A percentile compares a stretch with the other conserved stretches of the same genome.
Evolutionary conservation across 148 eudicot species (phyloP).

Genomic region (Chenopodium suecicum): DNA sequence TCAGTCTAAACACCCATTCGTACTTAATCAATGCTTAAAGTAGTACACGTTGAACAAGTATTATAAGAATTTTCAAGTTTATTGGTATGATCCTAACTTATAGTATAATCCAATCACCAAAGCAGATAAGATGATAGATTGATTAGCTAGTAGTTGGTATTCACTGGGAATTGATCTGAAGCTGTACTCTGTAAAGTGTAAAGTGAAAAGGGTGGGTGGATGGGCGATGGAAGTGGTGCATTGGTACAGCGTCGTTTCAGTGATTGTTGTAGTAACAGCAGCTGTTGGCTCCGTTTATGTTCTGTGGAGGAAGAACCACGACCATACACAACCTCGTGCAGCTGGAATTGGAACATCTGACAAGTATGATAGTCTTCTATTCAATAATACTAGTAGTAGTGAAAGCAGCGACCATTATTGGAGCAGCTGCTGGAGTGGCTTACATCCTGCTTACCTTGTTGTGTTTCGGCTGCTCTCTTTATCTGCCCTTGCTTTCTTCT

Average conservation of each 20-base stretch:
- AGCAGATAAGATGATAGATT: too few species aligned
- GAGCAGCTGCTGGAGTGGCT: slow-evolving; percentile 50
- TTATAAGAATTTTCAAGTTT: too few species aligned
- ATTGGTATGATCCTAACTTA: too few species aligned
- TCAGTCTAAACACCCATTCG: background rate
- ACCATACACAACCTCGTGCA: background rate
- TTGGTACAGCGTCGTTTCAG: slow-evolving; percentile 51
- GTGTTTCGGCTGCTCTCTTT: slow-evolving; percentile 35
- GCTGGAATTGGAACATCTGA: too few species aligned
- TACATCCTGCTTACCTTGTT: slow-evolving; percentile 48
- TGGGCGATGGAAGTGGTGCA: slow-evolving; percentile 25
- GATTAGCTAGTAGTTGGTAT: too few species aligned
- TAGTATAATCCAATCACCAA: too few species aligned
- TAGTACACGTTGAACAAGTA: too few species aligned
- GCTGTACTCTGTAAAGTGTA: too few species aligned
- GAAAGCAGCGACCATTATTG: slow-evolving; percentile 24
- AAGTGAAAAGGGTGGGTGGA: background rate
- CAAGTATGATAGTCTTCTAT: background rate
- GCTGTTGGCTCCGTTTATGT: slow-evolving; percentile 37
- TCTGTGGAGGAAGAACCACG: slow-evolving; percentile 35
- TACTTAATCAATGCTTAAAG: too few species aligned
- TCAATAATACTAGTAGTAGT: background rate
- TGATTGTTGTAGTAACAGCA: slow-evolving; percentile 39
- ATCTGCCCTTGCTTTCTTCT: slow-evolving; percentile 29
- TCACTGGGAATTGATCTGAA: too few species aligned